These are phyloP conservation scores for Pseudonectria buxi DNA, from an alignment of 2,329 filamentous ascomycete species.

Conservation along the genomic window DNA sequence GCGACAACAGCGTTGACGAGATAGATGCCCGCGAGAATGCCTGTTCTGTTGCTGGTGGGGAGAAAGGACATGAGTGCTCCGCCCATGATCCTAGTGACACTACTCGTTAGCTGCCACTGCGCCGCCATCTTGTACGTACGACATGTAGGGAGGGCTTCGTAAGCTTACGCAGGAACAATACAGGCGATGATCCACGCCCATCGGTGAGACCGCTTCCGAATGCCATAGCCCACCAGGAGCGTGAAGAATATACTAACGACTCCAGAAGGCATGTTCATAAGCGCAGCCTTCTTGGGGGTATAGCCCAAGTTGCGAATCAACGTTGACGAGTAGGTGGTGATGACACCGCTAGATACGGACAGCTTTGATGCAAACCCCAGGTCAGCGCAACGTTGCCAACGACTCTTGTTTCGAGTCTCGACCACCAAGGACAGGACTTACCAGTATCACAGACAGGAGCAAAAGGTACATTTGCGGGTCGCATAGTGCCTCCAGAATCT, in stretches of 20 bases:
- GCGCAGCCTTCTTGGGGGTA: conserved; percentile 35
- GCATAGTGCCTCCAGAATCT: conserved; percentile 44
- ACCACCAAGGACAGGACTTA: conserved; percentile 20
- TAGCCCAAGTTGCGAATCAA: conserved; percentile 44
- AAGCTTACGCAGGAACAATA: conserved; percentile 39
- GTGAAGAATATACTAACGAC: conserved; percentile 46
- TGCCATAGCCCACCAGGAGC: conserved; percentile 40
- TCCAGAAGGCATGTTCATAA: conserved; percentile 50
- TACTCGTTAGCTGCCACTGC: background rate
- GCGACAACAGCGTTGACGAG: conserved; percentile 44
- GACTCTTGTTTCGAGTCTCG: too few species aligned
- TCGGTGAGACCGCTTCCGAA: conserved; percentile 40
- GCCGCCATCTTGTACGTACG: too few species aligned
- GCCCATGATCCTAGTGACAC: conserved; percentile 34
- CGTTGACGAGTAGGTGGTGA: conserved; percentile 49
- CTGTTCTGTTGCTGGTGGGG: conserved; percentile 36
- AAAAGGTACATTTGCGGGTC: conserved; percentile 49
- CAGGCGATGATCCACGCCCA: conserved; percentile 44
- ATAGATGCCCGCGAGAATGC: conserved; percentile 43
- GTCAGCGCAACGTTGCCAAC: background rate
- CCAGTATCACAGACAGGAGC: conserved; percentile 40
- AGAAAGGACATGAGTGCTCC: conserved; percentile 48
- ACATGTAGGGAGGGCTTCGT: background rate
- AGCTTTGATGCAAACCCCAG: conserved; percentile 20
- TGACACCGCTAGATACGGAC: conserved; percentile 46